These are phyloP conservation scores for Vigna angularis DNA, from an alignment of 306 rosid species.

Conservation along the genomic window DNA sequence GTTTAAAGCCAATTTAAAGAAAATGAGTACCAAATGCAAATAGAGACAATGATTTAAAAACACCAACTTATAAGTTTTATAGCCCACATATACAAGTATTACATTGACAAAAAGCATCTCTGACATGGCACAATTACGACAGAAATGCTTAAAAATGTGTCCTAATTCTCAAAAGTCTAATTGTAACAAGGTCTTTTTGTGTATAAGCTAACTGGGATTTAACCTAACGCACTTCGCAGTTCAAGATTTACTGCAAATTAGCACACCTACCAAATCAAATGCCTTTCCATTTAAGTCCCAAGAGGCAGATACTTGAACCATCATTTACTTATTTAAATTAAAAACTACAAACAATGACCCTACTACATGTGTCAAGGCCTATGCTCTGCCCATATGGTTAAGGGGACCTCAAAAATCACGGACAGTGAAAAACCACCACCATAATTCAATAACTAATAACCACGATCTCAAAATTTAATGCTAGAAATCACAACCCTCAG, in stretches of 20 bases:
- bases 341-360: conserved; percentile 8
- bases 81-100: not conserved
- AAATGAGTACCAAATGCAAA: conserved; percentile 7
- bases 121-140: not conserved
- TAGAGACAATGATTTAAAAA: conserved; percentile 1
- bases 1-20: conserved; percentile 12
- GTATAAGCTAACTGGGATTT: not conserved
- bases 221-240: conserved; percentile 15
- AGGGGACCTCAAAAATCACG: conserved; percentile 5
- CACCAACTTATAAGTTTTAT: conserved; percentile 4
- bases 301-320: not conserved
- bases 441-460: not conserved
- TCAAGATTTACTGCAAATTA: not conserved
- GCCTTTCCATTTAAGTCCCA: not conserved
- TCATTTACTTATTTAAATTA: not conserved
- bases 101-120: not conserved
- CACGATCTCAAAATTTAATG: not conserved
- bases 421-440: not conserved
- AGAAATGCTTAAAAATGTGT: not conserved
- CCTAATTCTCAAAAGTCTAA: not conserved
- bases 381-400: not conserved
- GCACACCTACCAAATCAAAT: not conserved
- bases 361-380: not conserved
- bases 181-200: not conserved
- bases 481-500: not conserved